Conservation (phyloP, 1,284 basidiomycete genomes). For the Rhizoctonia solani region DNA sequence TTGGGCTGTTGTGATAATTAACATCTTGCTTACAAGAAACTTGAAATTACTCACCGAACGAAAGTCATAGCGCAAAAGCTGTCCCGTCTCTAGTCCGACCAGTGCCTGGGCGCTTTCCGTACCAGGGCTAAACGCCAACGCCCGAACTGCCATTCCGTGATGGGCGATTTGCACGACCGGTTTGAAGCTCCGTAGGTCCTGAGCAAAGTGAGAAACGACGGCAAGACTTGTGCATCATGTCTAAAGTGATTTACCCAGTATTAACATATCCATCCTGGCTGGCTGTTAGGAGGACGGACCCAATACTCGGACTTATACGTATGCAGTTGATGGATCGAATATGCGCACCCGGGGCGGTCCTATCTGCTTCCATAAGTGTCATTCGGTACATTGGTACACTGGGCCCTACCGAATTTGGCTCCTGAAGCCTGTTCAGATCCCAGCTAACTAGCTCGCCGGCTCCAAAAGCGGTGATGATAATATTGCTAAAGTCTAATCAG, state of each 20-base stretch:
- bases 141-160: conserved; percentile 71
- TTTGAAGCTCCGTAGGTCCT: conserved; percentile 77
- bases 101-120: conserved; percentile 67
- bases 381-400: background rate
- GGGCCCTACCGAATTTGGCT: conserved; percentile 66
- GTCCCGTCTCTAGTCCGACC: conserved; percentile 79
- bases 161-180: conserved; percentile 68
- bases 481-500: conserved; percentile 67
- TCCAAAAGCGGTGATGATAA: conserved; percentile 79
- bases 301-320: conserved; percentile 62
- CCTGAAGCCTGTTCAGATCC: conserved; percentile 72
- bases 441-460: conserved; percentile 86
- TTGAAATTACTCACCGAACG: conserved; percentile 55
- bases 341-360: conserved; percentile 69
- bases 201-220: background rate
- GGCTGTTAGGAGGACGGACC: conserved; percentile 75
- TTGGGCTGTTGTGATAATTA: conserved; percentile 48
- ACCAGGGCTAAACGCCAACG: conserved; percentile 69
- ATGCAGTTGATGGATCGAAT: conserved; percentile 75
- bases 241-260: conserved; percentile 65
- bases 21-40: conserved; percentile 48
- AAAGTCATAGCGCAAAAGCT: conserved; percentile 71
- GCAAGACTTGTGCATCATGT: conserved; percentile 24
- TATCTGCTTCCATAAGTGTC: conserved; percentile 53
- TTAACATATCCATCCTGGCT: conserved; percentile 77